These are phyloP conservation scores for Ilyonectria sp. DNA, from an alignment of 2,329 filamentous ascomycete species.

Conservation along the genomic window DNA sequence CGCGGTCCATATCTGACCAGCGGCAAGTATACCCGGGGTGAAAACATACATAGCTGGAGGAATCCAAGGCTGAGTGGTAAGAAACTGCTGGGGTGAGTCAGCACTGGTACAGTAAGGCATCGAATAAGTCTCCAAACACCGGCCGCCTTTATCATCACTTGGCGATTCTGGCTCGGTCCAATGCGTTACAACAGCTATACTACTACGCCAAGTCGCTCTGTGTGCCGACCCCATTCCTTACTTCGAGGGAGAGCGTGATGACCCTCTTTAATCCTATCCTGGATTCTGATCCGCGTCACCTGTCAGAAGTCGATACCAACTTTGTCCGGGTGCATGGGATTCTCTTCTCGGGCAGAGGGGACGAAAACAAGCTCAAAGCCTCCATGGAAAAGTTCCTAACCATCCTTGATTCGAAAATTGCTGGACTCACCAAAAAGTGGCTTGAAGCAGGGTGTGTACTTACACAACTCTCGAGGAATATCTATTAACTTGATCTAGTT, in stretches of 20 bases:
- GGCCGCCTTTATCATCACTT: slow-evolving; percentile 91
- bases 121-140: slow-evolving; percentile 80
- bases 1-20: too few relatives aligned
- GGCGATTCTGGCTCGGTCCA: slow-evolving; percentile 81
- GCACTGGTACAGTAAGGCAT: slow-evolving; percentile 88
- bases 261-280: slow-evolving; percentile 77
- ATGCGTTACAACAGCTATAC: slow-evolving; percentile 79
- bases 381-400: too few relatives aligned
- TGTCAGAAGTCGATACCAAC: too few relatives aligned
- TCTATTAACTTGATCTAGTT: slow-evolving; percentile 42
- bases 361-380: too few relatives aligned
- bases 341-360: too few relatives aligned
- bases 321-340: too few relatives aligned
- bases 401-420: slow-evolving; percentile 73
- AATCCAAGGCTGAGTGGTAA: too few relatives aligned
- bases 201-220: slow-evolving; percentile 81
- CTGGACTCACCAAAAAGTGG: slow-evolving; percentile 65
- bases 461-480: not conserved
- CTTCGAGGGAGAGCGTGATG: slow-evolving; percentile 79
- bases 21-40: too few relatives aligned
- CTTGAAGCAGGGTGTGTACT: slow-evolving; percentile 60
- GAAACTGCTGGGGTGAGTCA: slow-evolving; percentile 71
- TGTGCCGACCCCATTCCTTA: slow-evolving; percentile 76
- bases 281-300: slow-evolving; percentile 52
- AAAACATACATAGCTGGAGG: too few relatives aligned